Percentiles rank a stretch among this genome's conserved stretches.
phyloP scores from a whole-genome alignment of 2,329 filamentous ascomycete genomes.

The Colletotrichum melonis region DNA sequence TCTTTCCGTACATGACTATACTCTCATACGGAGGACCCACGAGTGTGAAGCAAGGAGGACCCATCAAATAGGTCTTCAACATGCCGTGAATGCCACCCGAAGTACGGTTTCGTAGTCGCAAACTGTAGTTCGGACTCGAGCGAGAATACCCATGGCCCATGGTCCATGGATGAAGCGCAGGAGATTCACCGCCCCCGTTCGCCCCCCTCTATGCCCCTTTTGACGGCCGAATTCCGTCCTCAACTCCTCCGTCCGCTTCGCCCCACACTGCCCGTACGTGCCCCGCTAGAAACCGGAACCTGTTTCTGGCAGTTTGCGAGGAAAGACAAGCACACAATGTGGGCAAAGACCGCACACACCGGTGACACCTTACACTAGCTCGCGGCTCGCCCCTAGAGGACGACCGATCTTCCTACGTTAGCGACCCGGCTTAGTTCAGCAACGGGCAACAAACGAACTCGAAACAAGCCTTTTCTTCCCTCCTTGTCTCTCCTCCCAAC shows the following conservation, averaged over 20 bases:
- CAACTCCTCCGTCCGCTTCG: neutral
- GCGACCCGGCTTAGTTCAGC: neutral
- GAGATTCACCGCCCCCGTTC: neutral
- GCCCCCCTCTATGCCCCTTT: neutral
- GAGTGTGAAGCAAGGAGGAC: neutral
- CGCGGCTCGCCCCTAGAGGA: conserved; percentile 30
- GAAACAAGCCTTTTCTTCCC: neutral
- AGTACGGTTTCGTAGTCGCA: conserved; percentile 17
- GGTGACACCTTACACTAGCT: neutral
- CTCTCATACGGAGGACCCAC: no score
- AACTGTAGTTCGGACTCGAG: neutral
- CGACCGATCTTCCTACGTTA: conserved; percentile 6
- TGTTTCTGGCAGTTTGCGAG: neutral
- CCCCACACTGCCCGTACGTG: neutral
- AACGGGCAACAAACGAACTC: neutral
- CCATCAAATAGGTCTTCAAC: conserved; percentile 1
- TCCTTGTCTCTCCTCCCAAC: neutral
- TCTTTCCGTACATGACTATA: neutral
- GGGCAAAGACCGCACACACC: neutral
- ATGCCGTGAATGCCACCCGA: conserved; percentile 16
- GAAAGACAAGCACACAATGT: neutral
- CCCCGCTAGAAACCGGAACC: neutral
- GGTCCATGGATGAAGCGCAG: neutral
- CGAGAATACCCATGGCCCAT: neutral
- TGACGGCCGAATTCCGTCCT: conserved; percentile 31